Evolutionary conservation across 2,329 filamentous ascomycete species (phyloP).

Genomic region (Calcarisporium arbuscula): DNA sequence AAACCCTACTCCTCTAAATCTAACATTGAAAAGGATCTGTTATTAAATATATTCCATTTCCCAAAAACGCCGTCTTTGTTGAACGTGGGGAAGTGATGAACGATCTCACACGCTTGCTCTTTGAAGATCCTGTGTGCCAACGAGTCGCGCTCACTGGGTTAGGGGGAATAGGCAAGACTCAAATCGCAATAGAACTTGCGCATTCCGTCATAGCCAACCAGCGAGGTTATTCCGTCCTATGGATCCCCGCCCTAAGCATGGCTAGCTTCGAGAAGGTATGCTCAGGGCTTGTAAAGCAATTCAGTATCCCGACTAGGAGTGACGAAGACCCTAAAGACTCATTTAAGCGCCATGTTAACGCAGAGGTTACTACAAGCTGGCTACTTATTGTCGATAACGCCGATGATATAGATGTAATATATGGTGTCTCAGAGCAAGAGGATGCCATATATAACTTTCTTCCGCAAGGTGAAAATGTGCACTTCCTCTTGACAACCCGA

Average conservation of each 20-base stretch:
- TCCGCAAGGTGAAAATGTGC: slow-evolving; percentile 21
- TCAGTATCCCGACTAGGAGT: slow-evolving; percentile 33
- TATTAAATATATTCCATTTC: slow-evolving; percentile 3
- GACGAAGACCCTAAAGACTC: slow-evolving; percentile 53
- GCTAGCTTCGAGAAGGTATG: slow-evolving; percentile 30
- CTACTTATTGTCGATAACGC: slow-evolving; percentile 24
- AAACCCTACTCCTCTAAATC: too few species aligned
- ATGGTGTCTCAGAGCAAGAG: slow-evolving; percentile 5
- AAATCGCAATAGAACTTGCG: slow-evolving; percentile 30
- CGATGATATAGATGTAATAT: slow-evolving; percentile 25
- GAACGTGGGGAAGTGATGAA: neutral
- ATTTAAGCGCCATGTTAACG: slow-evolving; percentile 36
- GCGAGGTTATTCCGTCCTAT: slow-evolving; percentile 33
- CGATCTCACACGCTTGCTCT: neutral
- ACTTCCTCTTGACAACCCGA: slow-evolving; percentile 27
- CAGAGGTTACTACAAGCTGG: slow-evolving; percentile 15
- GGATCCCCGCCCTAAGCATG: slow-evolving; percentile 31
- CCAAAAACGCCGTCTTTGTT: neutral
- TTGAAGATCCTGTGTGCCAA: neutral
- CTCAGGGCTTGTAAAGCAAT: slow-evolving; percentile 19
- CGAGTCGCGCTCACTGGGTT: slow-evolving; percentile 24
- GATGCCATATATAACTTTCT: slow-evolving; percentile 19
- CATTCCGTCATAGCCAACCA: slow-evolving; percentile 28
- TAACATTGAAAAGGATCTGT: too few species aligned
- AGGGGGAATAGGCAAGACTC: slow-evolving; percentile 33